Base-by-base conservation (phyloP, 2,329 filamentous ascomycete genomes). In the Pleomassaria siparia region DNA sequence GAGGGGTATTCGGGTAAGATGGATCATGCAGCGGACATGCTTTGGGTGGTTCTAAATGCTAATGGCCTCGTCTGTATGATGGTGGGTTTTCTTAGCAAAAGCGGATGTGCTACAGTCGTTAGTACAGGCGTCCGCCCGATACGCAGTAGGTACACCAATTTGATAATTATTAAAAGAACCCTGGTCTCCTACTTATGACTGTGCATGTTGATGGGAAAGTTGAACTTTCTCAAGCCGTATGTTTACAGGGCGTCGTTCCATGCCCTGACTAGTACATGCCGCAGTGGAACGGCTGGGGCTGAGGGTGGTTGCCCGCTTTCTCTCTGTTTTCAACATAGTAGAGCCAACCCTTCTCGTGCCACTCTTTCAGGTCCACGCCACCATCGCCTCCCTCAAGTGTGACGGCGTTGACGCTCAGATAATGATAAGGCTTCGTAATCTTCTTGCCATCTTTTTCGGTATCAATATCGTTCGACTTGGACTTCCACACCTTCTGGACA, bases 271-370 rank as follows among this genome's bases (percentile, higher is more conserved):
- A 37, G 20, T 37, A 37, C 35, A 37, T 37, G 5, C 35, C 35
- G n/a, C 35, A 37, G 5, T 11, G 10, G 12, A 8, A 22, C 4
- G 35, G 35, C 20, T 37, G 7, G 3, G 18, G 10, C 13, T 22
- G 35, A 18, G 32, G n/a, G 29, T 32, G 7, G 7, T 26, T 12
- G 32, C 32, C 35, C 35, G 7, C 24, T 24, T 20, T 7, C 13
- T 26, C 25, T 18, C 37, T 15, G 16, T n/a, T 26, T 13, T 69
- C 60, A 3, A 65, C 44, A 41, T 70, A 71, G 9, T 47, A 47
- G 3, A 71, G 39, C 66, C 66, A 70, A 0, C 56, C 57, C 11
- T 69, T 63, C 28, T 70, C 64, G 47, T 67, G 60, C 62, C 62
- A 69, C 48, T 63, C 63, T 6, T 48, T 60, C 40, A 70, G 47